Percentiles rank a stretch among this genome's conserved stretches.
These are phyloP conservation scores for Penicillium bovifimosum DNA, from an alignment of 495 filamentous ascomycete genomes.

Conservation along the genomic window DNA sequence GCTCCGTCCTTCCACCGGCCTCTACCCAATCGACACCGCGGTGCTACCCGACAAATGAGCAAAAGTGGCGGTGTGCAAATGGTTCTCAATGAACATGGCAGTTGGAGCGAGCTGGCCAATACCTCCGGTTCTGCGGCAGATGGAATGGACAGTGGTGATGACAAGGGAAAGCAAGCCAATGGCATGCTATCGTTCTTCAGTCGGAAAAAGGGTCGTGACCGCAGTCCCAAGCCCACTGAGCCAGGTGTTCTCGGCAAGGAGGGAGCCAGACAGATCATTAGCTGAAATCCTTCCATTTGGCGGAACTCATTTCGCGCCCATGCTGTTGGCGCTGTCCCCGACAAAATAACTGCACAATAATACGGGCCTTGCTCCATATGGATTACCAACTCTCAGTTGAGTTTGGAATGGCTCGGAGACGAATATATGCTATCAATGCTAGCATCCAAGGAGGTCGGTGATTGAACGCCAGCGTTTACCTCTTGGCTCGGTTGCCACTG, in stretches of 20 bases:
- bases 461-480: not conserved
- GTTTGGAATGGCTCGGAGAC: not conserved
- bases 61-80: constrained; percentile 86
- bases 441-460: not conserved
- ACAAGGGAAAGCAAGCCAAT: constrained; percentile 46
- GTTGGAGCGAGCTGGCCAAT: constrained; percentile 83
- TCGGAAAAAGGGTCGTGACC: constrained; percentile 81
- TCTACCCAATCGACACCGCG: constrained; percentile 27
- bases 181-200: constrained; percentile 88
- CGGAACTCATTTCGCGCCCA: not conserved
- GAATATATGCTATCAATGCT: not conserved
- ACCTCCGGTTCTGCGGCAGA: constrained; percentile 72
- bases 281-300: constrained; percentile 14
- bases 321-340: not conserved
- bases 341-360: not conserved
- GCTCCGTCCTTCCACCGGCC: constrained; percentile 37
- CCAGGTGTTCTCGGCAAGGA: constrained; percentile 92
- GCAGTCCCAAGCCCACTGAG: constrained; percentile 92
- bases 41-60: constrained; percentile 54
- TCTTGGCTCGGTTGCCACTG: not conserved
- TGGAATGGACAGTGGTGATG: constrained; percentile 40
- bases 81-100: constrained; percentile 79
- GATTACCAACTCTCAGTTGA: not conserved
- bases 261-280: constrained; percentile 64
- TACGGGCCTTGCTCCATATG: not conserved